Conservation (phyloP, 495 filamentous ascomycete genomes). For the Penicillium turbatum region DNA sequence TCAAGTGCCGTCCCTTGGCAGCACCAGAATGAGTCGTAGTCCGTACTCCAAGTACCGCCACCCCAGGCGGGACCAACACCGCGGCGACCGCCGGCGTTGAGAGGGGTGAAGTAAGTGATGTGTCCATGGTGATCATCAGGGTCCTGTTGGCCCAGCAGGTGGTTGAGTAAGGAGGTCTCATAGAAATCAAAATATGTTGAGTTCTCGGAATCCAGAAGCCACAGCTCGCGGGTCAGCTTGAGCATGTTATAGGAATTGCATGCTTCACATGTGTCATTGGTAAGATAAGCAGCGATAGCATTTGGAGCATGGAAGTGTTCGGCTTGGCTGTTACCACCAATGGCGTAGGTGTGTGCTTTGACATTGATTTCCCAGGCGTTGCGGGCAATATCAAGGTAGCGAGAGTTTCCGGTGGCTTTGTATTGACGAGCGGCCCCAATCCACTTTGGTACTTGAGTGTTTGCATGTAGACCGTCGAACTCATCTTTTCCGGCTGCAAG, state of each 20-base stretch:
- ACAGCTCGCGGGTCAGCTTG: slow-evolving; percentile 2
- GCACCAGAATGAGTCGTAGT: slow-evolving; percentile 4
- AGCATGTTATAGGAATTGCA: slow-evolving; percentile 2
- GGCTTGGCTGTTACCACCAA: slow-evolving; percentile 1
- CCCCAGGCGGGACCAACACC: slow-evolving; percentile 1
- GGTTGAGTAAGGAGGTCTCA: neutral
- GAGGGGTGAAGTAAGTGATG: neutral
- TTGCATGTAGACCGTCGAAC: neutral
- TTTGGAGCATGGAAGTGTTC: slow-evolving; percentile 1
- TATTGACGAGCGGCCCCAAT: slow-evolving; percentile 1
- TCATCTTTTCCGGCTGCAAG: neutral
- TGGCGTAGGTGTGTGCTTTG: neutral
- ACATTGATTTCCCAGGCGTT: neutral
- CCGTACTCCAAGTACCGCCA: slow-evolving; percentile 1
- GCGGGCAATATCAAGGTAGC: neutral
- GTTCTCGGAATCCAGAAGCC: neutral
- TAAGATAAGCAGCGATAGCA: neutral
- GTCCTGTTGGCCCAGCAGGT: neutral
- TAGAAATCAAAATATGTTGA: neutral
- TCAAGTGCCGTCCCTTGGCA: neutral
- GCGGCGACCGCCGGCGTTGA: neutral
- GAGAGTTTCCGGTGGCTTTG: neutral
- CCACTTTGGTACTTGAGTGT: slow-evolving; percentile 1
- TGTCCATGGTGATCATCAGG: neutral
- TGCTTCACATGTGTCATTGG: neutral